Conservation (phyloP, 2,329 filamentous ascomycete genomes). For the Colletotrichum echinochloae region DNA sequence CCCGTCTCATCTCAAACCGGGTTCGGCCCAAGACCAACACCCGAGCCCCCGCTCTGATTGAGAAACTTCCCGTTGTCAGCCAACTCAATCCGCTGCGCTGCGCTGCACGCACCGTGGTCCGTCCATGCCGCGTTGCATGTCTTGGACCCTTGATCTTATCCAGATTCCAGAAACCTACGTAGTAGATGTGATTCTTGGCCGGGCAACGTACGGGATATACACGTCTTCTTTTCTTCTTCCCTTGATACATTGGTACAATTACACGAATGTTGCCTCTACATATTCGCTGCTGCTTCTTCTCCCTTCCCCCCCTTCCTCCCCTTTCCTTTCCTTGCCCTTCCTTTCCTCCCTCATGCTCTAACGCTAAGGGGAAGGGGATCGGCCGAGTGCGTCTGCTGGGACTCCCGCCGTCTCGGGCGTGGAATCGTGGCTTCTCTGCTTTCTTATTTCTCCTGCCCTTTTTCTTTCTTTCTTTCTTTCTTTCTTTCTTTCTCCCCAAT, state of each 20-base stretch:
- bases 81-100: too few relatives aligned
- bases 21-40: too few relatives aligned
- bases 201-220: too few relatives aligned
- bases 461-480: too few relatives aligned
- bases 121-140: slow-evolving; percentile 7
- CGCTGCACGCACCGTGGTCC: too few relatives aligned
- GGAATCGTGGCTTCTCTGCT: slow-evolving; percentile 4
- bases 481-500: too few relatives aligned
- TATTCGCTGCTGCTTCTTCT: too few relatives aligned
- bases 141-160: slow-evolving; percentile 19
- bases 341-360: background rate
- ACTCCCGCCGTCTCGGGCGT: background rate
- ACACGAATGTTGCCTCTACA: background rate
- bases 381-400: background rate
- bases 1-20: slow-evolving; percentile 35
- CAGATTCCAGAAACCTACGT: too few relatives aligned
- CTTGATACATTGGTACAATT: too few relatives aligned
- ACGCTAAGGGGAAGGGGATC: background rate
- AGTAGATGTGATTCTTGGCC: too few relatives aligned
- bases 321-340: background rate
- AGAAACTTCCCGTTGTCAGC: slow-evolving; percentile 2
- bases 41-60: background rate
- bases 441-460: background rate
- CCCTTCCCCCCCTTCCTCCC: background rate
- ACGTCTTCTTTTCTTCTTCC: too few relatives aligned